Percentiles rank a stretch among this genome's conserved stretches.
These are phyloP conservation scores for Neurospora discreta DNA, from an alignment of 495 filamentous ascomycete species.

Conservation along the genomic window DNA sequence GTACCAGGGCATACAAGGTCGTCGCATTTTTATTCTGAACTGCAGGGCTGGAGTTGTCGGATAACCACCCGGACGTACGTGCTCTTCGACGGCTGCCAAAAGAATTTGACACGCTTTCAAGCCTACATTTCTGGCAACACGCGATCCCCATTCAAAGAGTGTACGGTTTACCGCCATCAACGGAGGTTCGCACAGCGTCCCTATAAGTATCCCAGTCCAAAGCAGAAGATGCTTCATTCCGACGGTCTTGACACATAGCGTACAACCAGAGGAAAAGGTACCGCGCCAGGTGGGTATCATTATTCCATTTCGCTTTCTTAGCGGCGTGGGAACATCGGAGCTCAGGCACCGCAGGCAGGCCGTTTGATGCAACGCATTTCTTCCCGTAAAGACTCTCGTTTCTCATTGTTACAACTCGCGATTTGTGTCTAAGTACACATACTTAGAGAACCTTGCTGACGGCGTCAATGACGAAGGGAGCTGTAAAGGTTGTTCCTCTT, in stretches of 20 bases:
- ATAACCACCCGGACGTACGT: too few relatives aligned
- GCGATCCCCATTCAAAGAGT: too few relatives aligned
- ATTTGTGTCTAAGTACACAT: neutral
- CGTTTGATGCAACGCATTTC: neutral
- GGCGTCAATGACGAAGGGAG: constrained; percentile 74
- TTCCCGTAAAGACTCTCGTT: neutral
- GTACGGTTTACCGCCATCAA: neutral
- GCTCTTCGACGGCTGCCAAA: too few relatives aligned
- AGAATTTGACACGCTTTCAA: too few relatives aligned
- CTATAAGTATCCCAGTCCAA: neutral
- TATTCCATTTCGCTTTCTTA: neutral
- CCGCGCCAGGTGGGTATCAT: neutral
- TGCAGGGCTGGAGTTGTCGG: too few relatives aligned
- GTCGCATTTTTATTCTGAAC: too few relatives aligned
- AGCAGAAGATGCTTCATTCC: neutral
- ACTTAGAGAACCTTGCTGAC: constrained; percentile 60
- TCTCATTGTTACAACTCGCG: neutral
- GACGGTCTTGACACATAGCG: neutral
- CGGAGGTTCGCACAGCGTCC: neutral
- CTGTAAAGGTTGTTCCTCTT: constrained; percentile 29
- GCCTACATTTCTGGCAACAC: too few relatives aligned
- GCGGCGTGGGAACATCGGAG: neutral
- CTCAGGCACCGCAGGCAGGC: neutral
- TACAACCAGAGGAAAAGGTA: neutral
- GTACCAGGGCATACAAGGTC: too few relatives aligned